Percentiles rank a stretch among this genome's conserved stretches.
These are phyloP conservation scores for Wickerhamomyces rabaulensis DNA, from an alignment of 805 yeast genomes.

Conservation along the genomic window DNA sequence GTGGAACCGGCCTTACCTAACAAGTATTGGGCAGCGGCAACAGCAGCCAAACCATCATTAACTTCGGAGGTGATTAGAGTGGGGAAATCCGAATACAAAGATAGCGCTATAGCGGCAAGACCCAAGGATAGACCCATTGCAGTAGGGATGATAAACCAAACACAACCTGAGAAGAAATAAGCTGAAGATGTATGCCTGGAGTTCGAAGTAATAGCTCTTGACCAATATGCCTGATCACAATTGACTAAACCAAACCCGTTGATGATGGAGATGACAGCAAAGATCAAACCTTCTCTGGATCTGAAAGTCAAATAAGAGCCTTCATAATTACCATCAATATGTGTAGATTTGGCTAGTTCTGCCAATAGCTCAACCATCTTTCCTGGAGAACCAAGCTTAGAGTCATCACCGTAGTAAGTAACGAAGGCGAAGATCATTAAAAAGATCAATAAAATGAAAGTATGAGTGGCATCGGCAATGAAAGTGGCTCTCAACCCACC, in stretches of 20 bases:
- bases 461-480: constrained; percentile 46
- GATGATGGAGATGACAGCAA: constrained; percentile 26
- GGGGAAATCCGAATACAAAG: constrained; percentile 27
- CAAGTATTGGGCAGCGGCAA: constrained; percentile 34
- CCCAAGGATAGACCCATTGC: constrained; percentile 34
- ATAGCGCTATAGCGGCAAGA: constrained; percentile 32
- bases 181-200: constrained; percentile 30
- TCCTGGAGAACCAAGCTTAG: constrained; percentile 29
- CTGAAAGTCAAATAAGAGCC: constrained; percentile 34
- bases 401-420: constrained; percentile 10
- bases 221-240: constrained; percentile 35
- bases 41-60: constrained; percentile 34
- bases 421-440: constrained; percentile 28
- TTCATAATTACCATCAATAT: constrained; percentile 30
- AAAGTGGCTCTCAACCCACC: constrained; percentile 52
- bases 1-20: constrained; percentile 40
- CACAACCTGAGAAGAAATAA: constrained; percentile 33
- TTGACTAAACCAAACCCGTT: constrained; percentile 32
- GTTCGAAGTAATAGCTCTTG: constrained; percentile 39
- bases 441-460: constrained; percentile 37
- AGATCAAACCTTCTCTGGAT: constrained; percentile 28
- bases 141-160: constrained; percentile 36
- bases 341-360: constrained; percentile 28
- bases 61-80: constrained; percentile 33
- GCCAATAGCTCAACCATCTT: constrained; percentile 38